These are phyloP conservation scores for Cladosporium sp. DNA, from an alignment of 2,329 filamentous ascomycete species.

Conservation along the genomic window DNA sequence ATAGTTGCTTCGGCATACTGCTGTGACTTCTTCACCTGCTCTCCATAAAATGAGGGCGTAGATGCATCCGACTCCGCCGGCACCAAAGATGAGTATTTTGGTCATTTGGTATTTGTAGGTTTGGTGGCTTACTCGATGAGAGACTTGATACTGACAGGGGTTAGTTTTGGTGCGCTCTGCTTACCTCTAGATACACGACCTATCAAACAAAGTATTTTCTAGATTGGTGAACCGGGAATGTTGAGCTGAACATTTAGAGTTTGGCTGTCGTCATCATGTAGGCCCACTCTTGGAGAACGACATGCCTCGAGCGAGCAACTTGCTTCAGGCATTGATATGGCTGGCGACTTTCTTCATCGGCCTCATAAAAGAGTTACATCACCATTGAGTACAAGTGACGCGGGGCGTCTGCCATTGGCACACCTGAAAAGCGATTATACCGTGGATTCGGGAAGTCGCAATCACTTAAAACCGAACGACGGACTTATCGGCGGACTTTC, in stretches of 20 bases:
- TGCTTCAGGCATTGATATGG: no score
- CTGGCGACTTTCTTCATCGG: no score
- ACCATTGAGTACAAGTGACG: no score
- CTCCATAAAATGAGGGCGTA: slow-evolving; percentile 44
- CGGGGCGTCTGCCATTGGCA: neutral
- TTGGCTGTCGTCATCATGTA: slow-evolving; percentile 1
- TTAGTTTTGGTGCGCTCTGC: neutral
- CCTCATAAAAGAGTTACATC: no score
- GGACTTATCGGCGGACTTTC: neutral
- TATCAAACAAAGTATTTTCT: neutral
- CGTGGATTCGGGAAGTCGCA: neutral
- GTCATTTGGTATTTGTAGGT: slow-evolving; percentile 4
- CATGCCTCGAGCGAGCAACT: no score
- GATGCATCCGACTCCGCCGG: slow-evolving; percentile 44
- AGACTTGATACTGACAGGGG: neutral
- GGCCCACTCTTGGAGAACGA: neutral
- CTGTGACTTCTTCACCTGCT: slow-evolving; percentile 39
- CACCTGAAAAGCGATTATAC: neutral
- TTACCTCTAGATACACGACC: neutral
- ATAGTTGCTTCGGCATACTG: slow-evolving; percentile 48
- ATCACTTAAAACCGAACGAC: neutral
- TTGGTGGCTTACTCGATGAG: neutral
- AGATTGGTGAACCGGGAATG: neutral
- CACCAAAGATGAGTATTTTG: slow-evolving; percentile 41
- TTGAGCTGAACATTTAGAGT: slow-evolving; percentile 7